Evolutionary conservation across 805 yeast species (phyloP).

Genomic region (Saccharomycopsis oosterbeekiorum): DNA sequence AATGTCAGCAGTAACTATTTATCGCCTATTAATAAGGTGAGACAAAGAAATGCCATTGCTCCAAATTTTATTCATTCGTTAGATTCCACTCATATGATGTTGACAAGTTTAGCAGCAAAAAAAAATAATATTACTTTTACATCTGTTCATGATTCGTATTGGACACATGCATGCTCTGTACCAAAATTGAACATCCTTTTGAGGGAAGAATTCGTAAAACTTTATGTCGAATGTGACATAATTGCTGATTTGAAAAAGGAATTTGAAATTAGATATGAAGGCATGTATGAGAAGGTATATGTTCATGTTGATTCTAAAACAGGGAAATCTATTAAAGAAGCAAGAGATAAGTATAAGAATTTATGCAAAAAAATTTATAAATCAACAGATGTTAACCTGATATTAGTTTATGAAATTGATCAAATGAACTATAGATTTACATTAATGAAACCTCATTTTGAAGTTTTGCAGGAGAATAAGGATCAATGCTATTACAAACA

Average conservation of each 20-base stretch:
- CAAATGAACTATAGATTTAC: neutral
- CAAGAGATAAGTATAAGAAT: neutral
- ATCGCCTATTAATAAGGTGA: neutral
- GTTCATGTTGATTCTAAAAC: neutral
- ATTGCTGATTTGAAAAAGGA: neutral
- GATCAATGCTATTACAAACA: neutral
- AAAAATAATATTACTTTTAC: slow-evolving; percentile 64
- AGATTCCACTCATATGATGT: slow-evolving; percentile 93
- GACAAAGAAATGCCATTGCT: slow-evolving; percentile 4
- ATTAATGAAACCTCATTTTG: neutral
- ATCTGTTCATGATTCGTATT: slow-evolving; percentile 93
- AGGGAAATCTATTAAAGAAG: neutral
- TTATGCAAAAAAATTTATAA: neutral
- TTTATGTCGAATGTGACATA: slow-evolving; percentile 1
- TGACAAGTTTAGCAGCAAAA: slow-evolving; percentile 74
- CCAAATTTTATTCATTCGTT: slow-evolving; percentile 71
- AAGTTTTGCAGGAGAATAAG: neutral
- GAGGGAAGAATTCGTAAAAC: slow-evolving; percentile 62
- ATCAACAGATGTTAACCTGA: neutral
- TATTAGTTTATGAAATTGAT: neutral
- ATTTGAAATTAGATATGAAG: slow-evolving; percentile 1
- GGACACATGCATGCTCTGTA: slow-evolving; percentile 92
- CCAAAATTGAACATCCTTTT: slow-evolving; percentile 57
- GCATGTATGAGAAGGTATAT: neutral
- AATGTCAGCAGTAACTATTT: neutral